These are phyloP conservation scores for Pleurotus ostreatus DNA, from an alignment of 768 basidiomycete species.

Conservation along the genomic window DNA sequence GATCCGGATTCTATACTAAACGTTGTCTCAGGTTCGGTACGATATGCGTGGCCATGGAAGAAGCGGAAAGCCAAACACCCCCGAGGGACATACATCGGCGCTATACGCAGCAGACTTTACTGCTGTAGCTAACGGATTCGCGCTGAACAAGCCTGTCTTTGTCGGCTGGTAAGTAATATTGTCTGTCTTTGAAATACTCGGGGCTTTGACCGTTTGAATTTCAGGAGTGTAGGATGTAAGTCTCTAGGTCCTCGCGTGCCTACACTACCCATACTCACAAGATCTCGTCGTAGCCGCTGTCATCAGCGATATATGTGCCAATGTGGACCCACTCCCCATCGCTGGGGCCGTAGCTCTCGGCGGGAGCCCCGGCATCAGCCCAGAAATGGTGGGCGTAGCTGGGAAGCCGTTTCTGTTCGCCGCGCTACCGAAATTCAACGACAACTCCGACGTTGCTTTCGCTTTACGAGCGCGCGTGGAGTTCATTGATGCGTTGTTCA, in stretches of 20 bases:
- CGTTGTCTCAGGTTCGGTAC: slow-evolving; percentile 1
- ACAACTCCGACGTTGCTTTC: slow-evolving; percentile 11
- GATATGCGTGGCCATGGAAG: slow-evolving; percentile 6
- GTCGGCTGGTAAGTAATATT: background rate
- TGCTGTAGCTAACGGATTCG: background rate
- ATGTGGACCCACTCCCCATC: background rate
- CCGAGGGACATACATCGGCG: slow-evolving; percentile 1
- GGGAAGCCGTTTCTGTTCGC: background rate
- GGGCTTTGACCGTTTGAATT: too few species aligned
- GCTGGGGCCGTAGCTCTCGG: slow-evolving; percentile 3
- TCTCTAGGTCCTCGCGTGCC: background rate
- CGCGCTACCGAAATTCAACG: background rate
- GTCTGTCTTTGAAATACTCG: too few species aligned
- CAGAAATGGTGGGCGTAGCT: background rate
- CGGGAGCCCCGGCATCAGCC: background rate
- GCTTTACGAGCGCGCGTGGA: slow-evolving; percentile 15
- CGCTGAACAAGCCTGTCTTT: background rate
- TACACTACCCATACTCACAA: background rate
- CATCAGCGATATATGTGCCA: slow-evolving; percentile 1
- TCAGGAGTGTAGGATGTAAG: background rate
- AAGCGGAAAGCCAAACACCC: slow-evolving; percentile 2
- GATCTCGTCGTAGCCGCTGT: background rate
- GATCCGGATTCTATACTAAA: background rate
- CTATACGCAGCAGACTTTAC: slow-evolving; percentile 1
- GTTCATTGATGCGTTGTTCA: slow-evolving; percentile 24